Evolutionary conservation across 1,139 yeast species (phyloP).

Genomic region (Blastobotrys apis): DNA sequence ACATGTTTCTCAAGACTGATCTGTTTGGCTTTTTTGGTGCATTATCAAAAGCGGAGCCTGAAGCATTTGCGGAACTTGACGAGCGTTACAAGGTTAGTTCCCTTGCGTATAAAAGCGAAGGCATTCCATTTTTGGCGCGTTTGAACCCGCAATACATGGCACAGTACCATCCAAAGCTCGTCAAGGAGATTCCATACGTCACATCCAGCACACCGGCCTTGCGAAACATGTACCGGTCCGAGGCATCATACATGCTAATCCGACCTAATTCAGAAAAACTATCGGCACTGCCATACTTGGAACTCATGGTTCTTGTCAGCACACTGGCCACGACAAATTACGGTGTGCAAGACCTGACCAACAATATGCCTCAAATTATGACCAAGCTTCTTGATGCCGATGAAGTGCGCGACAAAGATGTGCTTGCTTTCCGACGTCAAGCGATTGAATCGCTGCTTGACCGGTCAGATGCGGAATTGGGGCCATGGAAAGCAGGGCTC

Average conservation of each 20-base stretch:
- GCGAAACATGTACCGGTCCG: slow-evolving; percentile 16
- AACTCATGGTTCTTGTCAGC: slow-evolving; percentile 22
- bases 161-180: slow-evolving; percentile 13
- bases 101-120: background rate
- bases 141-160: slow-evolving; percentile 23
- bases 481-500: slow-evolving; percentile 25
- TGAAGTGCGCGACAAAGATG: slow-evolving; percentile 23
- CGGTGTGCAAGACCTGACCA: slow-evolving; percentile 23
- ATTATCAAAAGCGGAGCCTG: slow-evolving; percentile 21
- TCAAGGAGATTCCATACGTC: slow-evolving; percentile 16
- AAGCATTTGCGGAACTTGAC: slow-evolving; percentile 23
- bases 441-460: slow-evolving; percentile 23
- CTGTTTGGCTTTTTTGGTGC: slow-evolving; percentile 25
- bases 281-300: slow-evolving; percentile 22
- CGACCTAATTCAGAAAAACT: slow-evolving; percentile 18
- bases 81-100: slow-evolving; percentile 1
- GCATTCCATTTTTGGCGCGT: slow-evolving; percentile 18
- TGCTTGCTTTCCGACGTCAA: slow-evolving; percentile 22
- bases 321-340: slow-evolving; percentile 22
- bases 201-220: slow-evolving; percentile 21
- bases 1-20: slow-evolving; percentile 21
- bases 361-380: slow-evolving; percentile 29
- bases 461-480: slow-evolving; percentile 17
- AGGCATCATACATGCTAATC: slow-evolving; percentile 17
- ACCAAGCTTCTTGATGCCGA: slow-evolving; percentile 21